Evolutionary conservation across 352 stramenopile species (phyloP), one percentile per base, ranked within the genome.

Genomic region (Halophytophthora polymorphica): DNA sequence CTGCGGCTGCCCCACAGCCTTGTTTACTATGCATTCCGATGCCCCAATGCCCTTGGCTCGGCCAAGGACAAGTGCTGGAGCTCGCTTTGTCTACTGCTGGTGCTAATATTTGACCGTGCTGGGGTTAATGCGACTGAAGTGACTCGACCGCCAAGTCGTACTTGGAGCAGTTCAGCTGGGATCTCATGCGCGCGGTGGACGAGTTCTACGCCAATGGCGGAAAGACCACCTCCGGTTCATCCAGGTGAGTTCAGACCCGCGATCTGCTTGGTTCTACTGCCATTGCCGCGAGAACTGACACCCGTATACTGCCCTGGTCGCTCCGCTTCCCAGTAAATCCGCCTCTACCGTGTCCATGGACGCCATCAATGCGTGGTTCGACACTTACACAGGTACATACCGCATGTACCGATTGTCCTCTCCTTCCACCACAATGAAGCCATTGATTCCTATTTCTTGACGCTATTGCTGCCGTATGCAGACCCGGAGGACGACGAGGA

Each of bases 111-210:
- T n/a, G n/a, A n/a, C n/a, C n/a, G n/a, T n/a, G n/a, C n/a, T n/a
- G n/a, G n/a, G n/a, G n/a, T n/a, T n/a, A n/a, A n/a, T n/a, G n/a
- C n/a, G n/a, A 7, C n/a, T 42, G 31, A 19, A 92, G 81, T 28
- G 78, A 92, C n/a, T 65, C 57, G 22, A 83, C 73, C 34, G 81
- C 81, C 51, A 73, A 72, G 42, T 85, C 72, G 52, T 92, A 90
- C 52, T 58, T 90, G 3, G 77, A 88, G 59, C 79, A 75, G 52
- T 88, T 88, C 60, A 88, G 77, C 51, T 92, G 81, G 81, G 77
- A 90, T 45, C 51, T 92, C 23, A 78, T 83, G 77, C 77, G 74
- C 17, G 81, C 81, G 3, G 78, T 92, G 18, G 78, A 92, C 48
- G 74, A 88, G 50, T 92, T 88, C 50, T 92, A 86, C 60, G 59